These are phyloP conservation scores for Phyllosticta citribraziliensis DNA, from an alignment of 2,329 filamentous ascomycete species.

Conservation along the genomic window DNA sequence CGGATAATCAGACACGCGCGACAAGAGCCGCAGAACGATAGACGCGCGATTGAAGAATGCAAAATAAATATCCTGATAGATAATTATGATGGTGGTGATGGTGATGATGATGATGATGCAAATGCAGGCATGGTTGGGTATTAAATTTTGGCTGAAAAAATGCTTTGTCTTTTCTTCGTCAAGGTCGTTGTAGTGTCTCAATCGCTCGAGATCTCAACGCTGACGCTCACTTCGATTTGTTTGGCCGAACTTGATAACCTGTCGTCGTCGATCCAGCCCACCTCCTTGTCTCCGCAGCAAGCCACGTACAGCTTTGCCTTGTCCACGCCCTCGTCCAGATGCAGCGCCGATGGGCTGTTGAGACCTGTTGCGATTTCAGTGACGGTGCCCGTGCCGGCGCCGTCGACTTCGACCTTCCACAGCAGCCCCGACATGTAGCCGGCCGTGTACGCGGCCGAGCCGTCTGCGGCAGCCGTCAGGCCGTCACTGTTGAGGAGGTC, in stretches of 20 bases:
- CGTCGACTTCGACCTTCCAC: constrained; percentile 5
- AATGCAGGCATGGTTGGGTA: neutral
- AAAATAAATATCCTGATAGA: too few species aligned
- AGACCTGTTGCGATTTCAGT: neutral
- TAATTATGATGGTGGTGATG: neutral
- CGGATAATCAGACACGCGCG: too few species aligned
- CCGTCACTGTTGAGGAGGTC: constrained; percentile 6
- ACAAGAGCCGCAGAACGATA: too few species aligned
- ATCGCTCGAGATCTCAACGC: neutral
- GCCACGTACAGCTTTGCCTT: neutral
- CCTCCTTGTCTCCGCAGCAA: constrained; percentile 4
- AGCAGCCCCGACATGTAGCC: constrained; percentile 6
- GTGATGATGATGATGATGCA: neutral
- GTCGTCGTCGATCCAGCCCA: constrained; percentile 8
- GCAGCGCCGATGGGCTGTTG: constrained; percentile 3
- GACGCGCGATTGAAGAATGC: too few species aligned
- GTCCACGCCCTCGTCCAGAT: neutral
- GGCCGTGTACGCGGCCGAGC: neutral
- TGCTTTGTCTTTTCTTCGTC: neutral
- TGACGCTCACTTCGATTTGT: neutral
- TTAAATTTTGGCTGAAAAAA: neutral
- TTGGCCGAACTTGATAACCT: neutral
- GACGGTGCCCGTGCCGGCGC: neutral
- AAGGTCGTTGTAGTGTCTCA: neutral
- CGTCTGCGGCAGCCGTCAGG: constrained; percentile 4